Evolutionary conservation across 805 yeast genomes (phyloP), one percentile per base, ranked within the genome.

Genomic region (Teunomyces gatunensis): DNA sequence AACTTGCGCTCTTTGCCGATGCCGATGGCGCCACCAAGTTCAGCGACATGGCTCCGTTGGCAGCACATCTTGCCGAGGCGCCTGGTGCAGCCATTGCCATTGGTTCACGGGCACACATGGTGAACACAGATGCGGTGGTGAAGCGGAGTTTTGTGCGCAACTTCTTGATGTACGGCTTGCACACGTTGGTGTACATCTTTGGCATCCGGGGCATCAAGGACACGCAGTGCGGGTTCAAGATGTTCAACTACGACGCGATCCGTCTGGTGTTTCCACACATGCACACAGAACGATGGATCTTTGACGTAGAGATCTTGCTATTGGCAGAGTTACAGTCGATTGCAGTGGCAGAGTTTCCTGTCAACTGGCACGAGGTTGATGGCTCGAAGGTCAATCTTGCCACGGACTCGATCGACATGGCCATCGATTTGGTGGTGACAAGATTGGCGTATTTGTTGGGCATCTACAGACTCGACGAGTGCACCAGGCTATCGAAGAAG

Each of bases 211-310:
- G 82, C 5, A 83, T 94, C 51, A 81, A 85, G 50, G 99, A 94
- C 66, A 94, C 99, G 9, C 99, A 94, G 71, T 94, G 99, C 71
- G 99, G 99, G 2, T 94, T 94, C 72, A 94, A 94, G 67, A 70
- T 94, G 65, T 94, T 92, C 67, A 88, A 92, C 55, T 79, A 83
- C 50, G 69, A 75, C 6, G 85, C 97, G 0, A 78, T 84, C 20
- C 60, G 57, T 13, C 58, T 59, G 45, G 87, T 94, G 37, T 89
- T 90, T 65, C 97, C 97, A 2, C 83, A 79, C 54, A 80, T 94
- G 87, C 97, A 92, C 65, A 92, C 96, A 9, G 99, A 94, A 67
- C 84, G 98, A 45, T 94, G 99, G 99, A 94, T 94, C 32, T 94
- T 94, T 67, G 99, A 94, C 62, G 97, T 94, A 28, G 99, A 94